Base-by-base conservation (phyloP, 2,329 filamentous ascomycete species). In the Clonostachys chloroleuca region DNA sequence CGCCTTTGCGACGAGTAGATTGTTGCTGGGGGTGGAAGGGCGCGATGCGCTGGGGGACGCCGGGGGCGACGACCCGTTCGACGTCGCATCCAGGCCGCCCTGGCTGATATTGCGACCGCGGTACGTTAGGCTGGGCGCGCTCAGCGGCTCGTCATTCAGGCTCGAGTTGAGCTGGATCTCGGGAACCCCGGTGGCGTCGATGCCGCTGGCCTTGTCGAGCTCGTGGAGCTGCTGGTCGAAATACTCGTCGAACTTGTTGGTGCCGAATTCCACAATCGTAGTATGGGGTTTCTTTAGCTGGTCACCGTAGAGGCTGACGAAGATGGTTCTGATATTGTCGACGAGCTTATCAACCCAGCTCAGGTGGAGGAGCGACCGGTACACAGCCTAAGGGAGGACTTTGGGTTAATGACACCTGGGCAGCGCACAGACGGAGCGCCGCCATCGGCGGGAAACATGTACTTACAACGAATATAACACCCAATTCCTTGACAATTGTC, bases 271-370 rank as follows among this genome's bases (percentile, higher is more conserved):
- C 48, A 94, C 77, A 18, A 88, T 75, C 46, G 87, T 90, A 12
- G 84, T 88, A 62, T 92, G 81, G 24, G 87, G 81, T 56, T 88
- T 88, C 64, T 84, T 91, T 47, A 99, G 73, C 65, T 96, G 87
- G 49, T 94, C 86, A 55, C 85, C 88, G 65, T 97, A 99, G 30
- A 96, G 78, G 54, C 91, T 88, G 55, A 94, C 79, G 62, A 97
- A 99, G 34, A 99, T 84, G 10, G 88, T 91, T 64, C 86, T 89
- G 59, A 97, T 90, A 60, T 97, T 95, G 61, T 96, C 92, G 55
- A 99, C 83, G 43, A 99, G 84, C 65, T 94, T 91, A 67, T 99
- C 94, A 54, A 97, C 89, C 94, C 95, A 99, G 12, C 89, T 92
- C 9, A 99, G 81, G 66, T 96, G 92, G 33, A 99, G 80, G 34